Percentiles rank a stretch among this genome's conserved stretches.
Evolutionary conservation across 169 alveolate species (phyloP).

Genomic region (Perkinsus marinus): DNA sequence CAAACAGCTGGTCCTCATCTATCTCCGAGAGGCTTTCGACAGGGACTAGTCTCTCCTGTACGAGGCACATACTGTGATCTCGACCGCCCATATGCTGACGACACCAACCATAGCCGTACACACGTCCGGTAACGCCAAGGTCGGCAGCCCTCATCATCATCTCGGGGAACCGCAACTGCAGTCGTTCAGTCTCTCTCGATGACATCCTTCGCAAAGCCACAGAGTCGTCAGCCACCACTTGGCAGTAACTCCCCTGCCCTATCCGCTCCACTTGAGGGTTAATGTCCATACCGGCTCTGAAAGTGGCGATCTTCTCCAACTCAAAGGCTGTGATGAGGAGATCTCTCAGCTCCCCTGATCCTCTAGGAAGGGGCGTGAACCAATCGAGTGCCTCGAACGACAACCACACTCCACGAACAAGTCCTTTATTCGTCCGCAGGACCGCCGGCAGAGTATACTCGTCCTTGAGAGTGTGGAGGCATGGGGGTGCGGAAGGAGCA

Average conservation of each 20-base stretch:
- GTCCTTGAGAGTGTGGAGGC: background rate
- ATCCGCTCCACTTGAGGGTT: background rate
- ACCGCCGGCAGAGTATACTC: background rate
- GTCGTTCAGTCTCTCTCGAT: background rate
- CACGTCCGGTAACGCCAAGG: background rate
- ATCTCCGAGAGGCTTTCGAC: background rate
- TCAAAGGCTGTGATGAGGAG: background rate
- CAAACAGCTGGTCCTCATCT: background rate
- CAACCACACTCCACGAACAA: background rate
- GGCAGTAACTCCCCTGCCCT: background rate
- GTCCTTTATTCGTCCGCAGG: background rate
- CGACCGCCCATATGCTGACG: background rate
- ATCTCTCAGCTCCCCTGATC: background rate
- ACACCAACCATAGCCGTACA: background rate
- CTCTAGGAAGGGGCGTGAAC: background rate
- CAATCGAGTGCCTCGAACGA: background rate
- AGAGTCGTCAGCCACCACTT: background rate
- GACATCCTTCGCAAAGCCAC: background rate
- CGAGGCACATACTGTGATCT: background rate
- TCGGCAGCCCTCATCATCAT: background rate
- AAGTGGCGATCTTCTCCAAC: background rate
- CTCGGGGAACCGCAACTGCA: background rate
- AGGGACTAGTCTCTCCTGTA: background rate
- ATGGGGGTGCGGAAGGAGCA: background rate
- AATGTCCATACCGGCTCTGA: background rate